Conservation (phyloP, 768 basidiomycete species). For the Hypholoma sublateritium region DNA sequence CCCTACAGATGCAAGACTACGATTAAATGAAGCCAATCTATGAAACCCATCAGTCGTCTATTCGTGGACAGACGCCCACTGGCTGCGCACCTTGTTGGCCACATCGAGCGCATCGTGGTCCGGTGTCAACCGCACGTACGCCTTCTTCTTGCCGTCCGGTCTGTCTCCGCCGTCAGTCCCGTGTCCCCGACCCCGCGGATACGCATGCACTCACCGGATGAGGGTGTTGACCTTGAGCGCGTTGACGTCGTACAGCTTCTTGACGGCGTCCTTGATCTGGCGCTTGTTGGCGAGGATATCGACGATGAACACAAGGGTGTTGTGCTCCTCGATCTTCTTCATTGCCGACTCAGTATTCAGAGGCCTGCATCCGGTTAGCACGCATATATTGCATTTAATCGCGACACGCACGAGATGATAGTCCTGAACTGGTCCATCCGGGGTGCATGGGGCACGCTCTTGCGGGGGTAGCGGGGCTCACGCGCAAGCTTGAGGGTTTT, state of each 20-base stretch:
- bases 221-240: constrained; percentile 97
- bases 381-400: not conserved
- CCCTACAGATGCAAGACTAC: not conserved
- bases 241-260: constrained; percentile 98
- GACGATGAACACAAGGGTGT: constrained; percentile 98
- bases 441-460: constrained; percentile 87
- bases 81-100: constrained; percentile 80
- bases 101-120: constrained; percentile 97
- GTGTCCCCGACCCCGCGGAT: not conserved
- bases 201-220: constrained; percentile 68
- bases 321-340: constrained; percentile 99
- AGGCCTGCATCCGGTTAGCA: constrained; percentile 44
- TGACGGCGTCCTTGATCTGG: constrained; percentile 99
- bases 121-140: constrained; percentile 92
- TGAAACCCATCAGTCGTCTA: constrained; percentile 1
- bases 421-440: constrained; percentile 97
- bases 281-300: constrained; percentile 96
- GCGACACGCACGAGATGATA: constrained; percentile 71
- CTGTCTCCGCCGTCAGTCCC: constrained; percentile 33
- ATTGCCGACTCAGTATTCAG: constrained; percentile 96
- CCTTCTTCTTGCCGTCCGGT: constrained; percentile 99
- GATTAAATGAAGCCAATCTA: constrained; percentile 93
- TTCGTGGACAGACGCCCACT: not conserved
- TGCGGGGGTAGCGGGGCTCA: constrained; percentile 92
- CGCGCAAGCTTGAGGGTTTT: constrained; percentile 88